Conservation (phyloP, 2,329 filamentous ascomycete species). For the Diaporthe vaccinii region DNA sequence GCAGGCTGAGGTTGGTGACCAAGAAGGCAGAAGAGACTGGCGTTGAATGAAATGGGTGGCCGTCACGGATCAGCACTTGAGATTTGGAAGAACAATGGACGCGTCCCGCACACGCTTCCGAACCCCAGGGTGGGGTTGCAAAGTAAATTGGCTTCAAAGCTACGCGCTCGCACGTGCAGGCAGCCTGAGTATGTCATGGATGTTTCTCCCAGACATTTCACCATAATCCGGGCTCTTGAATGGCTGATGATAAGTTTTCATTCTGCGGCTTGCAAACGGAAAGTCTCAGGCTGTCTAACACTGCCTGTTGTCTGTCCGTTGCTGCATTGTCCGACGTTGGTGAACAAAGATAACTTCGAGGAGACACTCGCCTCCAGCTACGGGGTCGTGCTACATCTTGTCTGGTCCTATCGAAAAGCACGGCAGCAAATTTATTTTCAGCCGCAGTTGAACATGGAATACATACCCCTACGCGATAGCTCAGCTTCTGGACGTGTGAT, state of each 20-base stretch:
- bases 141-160: not conserved
- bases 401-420: not conserved
- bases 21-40: not conserved
- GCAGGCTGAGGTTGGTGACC: not conserved
- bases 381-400: too few relatives aligned
- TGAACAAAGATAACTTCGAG: not conserved
- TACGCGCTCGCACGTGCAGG: conserved; percentile 20
- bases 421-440: not conserved
- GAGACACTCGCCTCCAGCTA: too few relatives aligned
- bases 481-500: not conserved
- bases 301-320: not conserved
- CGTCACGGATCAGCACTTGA: not conserved
- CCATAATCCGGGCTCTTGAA: not conserved
- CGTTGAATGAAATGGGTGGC: not conserved
- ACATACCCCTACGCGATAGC: not conserved
- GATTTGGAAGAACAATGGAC: too few relatives aligned
- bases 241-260: not conserved
- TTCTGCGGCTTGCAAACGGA: not conserved
- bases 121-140: not conserved
- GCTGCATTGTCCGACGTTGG: not conserved
- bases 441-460: not conserved
- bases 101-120: too few relatives aligned
- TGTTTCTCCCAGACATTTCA: not conserved
- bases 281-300: not conserved
- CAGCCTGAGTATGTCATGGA: not conserved